Conservation (phyloP, 2,329 filamentous ascomycete species). For the Aspergillus sp. region DNA sequence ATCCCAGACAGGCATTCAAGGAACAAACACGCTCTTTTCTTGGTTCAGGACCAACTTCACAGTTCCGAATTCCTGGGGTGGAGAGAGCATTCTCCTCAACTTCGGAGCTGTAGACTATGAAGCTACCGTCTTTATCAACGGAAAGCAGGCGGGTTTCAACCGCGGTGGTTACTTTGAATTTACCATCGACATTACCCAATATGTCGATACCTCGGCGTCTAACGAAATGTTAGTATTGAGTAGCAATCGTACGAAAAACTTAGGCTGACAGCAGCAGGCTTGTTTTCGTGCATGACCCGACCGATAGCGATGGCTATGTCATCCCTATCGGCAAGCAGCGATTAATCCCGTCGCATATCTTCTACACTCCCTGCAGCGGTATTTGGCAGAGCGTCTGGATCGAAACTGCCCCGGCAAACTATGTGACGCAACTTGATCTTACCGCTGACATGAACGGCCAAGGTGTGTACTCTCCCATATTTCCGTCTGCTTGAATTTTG, state of each 20-base stretch:
- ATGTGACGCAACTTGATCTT: constrained; percentile 63
- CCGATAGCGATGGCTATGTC: constrained; percentile 57
- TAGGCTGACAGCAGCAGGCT: constrained; percentile 44
- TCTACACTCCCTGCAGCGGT: constrained; percentile 71
- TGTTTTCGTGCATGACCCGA: constrained; percentile 69
- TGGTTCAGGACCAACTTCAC: constrained; percentile 55
- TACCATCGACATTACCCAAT: constrained; percentile 59
- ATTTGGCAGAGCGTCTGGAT: constrained; percentile 77
- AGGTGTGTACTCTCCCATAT: constrained; percentile 38
- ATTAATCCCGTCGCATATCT: constrained; percentile 57
- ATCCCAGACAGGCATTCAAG: constrained; percentile 39
- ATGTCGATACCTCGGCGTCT: constrained; percentile 42
- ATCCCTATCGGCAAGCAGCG: constrained; percentile 70
- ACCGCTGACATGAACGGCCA: constrained; percentile 58
- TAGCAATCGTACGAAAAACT: background rate
- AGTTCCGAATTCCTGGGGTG: constrained; percentile 48
- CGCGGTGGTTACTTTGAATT: constrained; percentile 66
- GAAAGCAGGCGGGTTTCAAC: constrained; percentile 54
- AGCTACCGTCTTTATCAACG: constrained; percentile 61
- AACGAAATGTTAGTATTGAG: constrained; percentile 56
- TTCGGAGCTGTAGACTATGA: constrained; percentile 57
- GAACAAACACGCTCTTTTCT: constrained; percentile 41
- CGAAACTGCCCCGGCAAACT: constrained; percentile 59
- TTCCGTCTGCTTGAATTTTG: background rate
- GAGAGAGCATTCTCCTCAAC: constrained; percentile 48